Evolutionary conservation across 1,139 yeast species (phyloP), one percentile per base, ranked within the genome.

Genomic region (Lodderomyces orthopsilosis): DNA sequence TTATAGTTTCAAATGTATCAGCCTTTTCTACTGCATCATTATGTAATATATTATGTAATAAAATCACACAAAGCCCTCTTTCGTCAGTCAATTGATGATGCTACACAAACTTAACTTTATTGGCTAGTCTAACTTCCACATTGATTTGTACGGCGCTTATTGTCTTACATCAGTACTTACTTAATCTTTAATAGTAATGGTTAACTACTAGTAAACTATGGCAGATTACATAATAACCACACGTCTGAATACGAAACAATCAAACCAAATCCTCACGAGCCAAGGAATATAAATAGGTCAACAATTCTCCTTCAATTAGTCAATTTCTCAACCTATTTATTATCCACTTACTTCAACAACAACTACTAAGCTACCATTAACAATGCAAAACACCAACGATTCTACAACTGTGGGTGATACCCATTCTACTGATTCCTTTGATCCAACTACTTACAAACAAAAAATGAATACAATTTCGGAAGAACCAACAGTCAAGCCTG

Each of bases 401-500:
- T 15, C 6, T 15, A 15, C 18, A 8, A 30, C 34, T 30, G 10
- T 13, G 19, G 18, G 34, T n/a, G 47, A 46, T 38, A 37, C 44
- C 12, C 46, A 28, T 18, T 45, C 51, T n/a, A 35, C 38, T 12
- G 52, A 50, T 19, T 51, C 57, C 5, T 52, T 52, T 37, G 58
- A 54, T 38, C 48, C 57, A 18, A 52, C 43, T 6, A 37, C 46
- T 23, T 55, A 46, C 41, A 53, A 55, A 28, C 26, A 35, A n/a
- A 28, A 32, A 15, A 10, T 22, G 13, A 43, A 48, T 10, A 28
- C 58, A 4, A 50, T 59, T 27, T 48, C 43, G n/a, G 53, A 54
- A 38, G 61, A 62, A 40, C 66, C 66, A 3, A 49, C 51, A 17
- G 43, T 55, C n/a, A 60, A 54, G 40, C 67, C 68, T 32, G 66